Conservation (phyloP, 805 yeast genomes). For the Torulaspora delbrueckii region DNA sequence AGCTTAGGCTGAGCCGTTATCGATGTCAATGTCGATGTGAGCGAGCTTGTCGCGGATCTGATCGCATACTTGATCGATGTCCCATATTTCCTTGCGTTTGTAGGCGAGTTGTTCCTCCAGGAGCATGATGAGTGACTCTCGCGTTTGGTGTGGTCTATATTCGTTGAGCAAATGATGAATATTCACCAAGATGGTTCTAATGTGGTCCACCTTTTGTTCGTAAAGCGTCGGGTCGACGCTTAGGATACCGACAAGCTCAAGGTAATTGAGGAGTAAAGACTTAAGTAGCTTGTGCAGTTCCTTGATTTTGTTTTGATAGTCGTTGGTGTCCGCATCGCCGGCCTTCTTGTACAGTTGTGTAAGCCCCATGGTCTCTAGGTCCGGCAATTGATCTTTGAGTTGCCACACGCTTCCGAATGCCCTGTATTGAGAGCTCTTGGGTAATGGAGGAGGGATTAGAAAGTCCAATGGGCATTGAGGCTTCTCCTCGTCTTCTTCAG, state of each 20-base stretch:
- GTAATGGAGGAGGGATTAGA: slow-evolving; percentile 60
- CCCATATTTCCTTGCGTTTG: slow-evolving; percentile 50
- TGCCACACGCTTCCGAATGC: slow-evolving; percentile 93
- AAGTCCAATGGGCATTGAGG: slow-evolving; percentile 40
- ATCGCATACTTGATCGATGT: slow-evolving; percentile 39
- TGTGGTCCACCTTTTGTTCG: slow-evolving; percentile 64
- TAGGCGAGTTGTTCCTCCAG: slow-evolving; percentile 65
- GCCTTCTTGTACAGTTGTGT: slow-evolving; percentile 55
- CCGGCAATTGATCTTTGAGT: slow-evolving; percentile 64
- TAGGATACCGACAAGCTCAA: slow-evolving; percentile 77
- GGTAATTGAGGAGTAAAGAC: slow-evolving; percentile 70
- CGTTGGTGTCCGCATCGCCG: slow-evolving; percentile 25
- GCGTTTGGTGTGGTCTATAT: slow-evolving; percentile 90
- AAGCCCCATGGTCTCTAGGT: slow-evolving; percentile 71
- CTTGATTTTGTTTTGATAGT: slow-evolving; percentile 48
- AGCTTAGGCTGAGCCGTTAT: not conserved
- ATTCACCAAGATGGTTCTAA: slow-evolving; percentile 75
- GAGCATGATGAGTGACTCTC: slow-evolving; percentile 78
- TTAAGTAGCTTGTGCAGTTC: slow-evolving; percentile 78
- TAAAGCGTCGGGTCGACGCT: slow-evolving; percentile 65
- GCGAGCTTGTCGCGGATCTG: slow-evolving; percentile 39
- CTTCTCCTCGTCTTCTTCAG: slow-evolving; percentile 42
- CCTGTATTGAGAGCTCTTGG: slow-evolving; percentile 61
- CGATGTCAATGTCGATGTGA: slow-evolving; percentile 23
- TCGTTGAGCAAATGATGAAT: slow-evolving; percentile 89